Evolutionary conservation across 352 stramenopile species (phyloP).

Genomic region (Phytophthora colocasiae): DNA sequence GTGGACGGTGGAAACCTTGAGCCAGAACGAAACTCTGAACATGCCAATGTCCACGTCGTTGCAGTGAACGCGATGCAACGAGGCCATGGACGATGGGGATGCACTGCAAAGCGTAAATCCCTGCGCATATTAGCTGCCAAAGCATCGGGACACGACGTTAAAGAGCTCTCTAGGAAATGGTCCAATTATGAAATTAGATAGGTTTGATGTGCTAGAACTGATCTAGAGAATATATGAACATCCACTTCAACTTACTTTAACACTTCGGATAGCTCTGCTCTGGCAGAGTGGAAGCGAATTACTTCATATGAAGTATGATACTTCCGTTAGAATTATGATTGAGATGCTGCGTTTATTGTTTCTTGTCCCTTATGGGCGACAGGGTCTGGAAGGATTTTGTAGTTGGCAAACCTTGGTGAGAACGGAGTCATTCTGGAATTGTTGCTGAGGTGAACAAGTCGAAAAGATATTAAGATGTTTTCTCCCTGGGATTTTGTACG

Average conservation of each 20-base stretch:
- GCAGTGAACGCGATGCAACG: conserved; percentile 18
- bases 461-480: conserved; percentile 44
- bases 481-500: conserved; percentile 83
- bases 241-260: conserved; percentile 21
- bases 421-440: conserved; percentile 35
- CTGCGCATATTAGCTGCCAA: conserved; percentile 29
- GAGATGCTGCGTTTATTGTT: background rate
- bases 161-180: conserved; percentile 12
- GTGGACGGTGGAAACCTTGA: conserved; percentile 35
- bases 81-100: conserved; percentile 18
- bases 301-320: too few relatives aligned
- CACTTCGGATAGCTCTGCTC: too few relatives aligned
- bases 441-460: conserved; percentile 22
- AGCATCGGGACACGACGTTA: conserved; percentile 18
- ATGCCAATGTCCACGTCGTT: conserved; percentile 8
- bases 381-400: conserved; percentile 1
- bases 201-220: conserved; percentile 9
- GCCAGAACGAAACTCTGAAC: conserved; percentile 29
- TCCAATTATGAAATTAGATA: conserved; percentile 7
- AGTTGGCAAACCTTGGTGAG: background rate
- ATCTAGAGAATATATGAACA: conserved; percentile 8
- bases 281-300: too few relatives aligned
- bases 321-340: conserved; percentile 5
- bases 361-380: conserved; percentile 12
- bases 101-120: conserved; percentile 21